Percentiles rank a stretch among this genome's conserved stretches.
These are phyloP conservation scores for Volvox reticuliferus DNA, from an alignment of 139 green algal species.

Conservation along the genomic window DNA sequence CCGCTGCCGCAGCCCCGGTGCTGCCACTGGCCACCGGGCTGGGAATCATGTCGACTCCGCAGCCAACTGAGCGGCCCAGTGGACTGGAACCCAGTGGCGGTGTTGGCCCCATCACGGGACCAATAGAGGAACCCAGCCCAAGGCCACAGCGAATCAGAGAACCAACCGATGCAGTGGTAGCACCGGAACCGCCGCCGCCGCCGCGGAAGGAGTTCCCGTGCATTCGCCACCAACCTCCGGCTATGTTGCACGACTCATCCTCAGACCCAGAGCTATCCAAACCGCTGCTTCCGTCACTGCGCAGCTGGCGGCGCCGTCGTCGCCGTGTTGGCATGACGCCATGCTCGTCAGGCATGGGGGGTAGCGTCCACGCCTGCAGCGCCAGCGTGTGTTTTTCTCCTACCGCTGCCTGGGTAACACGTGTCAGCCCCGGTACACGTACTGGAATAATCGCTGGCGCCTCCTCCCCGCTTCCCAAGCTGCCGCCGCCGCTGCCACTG, in stretches of 20 bases:
- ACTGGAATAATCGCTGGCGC: background rate
- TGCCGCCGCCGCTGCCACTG: background rate
- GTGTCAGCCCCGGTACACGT: constrained; percentile 77
- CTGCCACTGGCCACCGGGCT: background rate
- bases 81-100: constrained; percentile 5
- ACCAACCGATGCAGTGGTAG: no score
- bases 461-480: background rate
- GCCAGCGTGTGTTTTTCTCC: constrained; percentile 94
- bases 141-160: background rate
- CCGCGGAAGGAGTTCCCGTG: background rate
- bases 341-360: constrained; percentile 58
- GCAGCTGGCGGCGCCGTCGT: background rate
- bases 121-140: background rate
- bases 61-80: background rate
- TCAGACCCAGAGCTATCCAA: constrained; percentile 13
- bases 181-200: background rate
- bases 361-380: constrained; percentile 75
- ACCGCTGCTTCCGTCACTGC: background rate
- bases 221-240: background rate
- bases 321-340: constrained; percentile 24
- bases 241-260: background rate
- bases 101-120: background rate
- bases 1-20: background rate
- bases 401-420: constrained; percentile 73
- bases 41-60: background rate